phyloP scores from a whole-genome alignment of 768 basidiomycete genomes.

The Lentinula guzmanii region DNA sequence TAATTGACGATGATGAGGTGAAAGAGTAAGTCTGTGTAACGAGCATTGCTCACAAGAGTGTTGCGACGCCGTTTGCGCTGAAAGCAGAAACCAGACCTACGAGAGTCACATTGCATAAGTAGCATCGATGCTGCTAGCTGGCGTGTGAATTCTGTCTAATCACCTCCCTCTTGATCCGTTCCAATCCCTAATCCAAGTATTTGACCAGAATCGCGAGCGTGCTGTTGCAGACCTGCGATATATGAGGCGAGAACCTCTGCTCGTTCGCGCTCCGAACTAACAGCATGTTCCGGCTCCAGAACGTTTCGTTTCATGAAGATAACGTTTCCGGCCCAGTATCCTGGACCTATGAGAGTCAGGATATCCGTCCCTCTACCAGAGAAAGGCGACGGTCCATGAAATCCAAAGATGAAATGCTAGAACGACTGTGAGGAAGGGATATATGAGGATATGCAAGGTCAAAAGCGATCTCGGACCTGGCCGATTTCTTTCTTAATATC shows the following conservation, averaged over 20 bases:
- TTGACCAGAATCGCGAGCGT: constrained; percentile 56
- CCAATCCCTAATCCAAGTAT: constrained; percentile 54
- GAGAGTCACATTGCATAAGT: not conserved
- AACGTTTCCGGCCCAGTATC: constrained; percentile 62
- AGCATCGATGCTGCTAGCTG: not conserved
- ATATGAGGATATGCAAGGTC: not conserved
- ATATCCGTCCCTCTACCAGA: constrained; percentile 44
- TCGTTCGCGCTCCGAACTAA: not conserved
- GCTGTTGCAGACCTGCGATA: constrained; percentile 36
- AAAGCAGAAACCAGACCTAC: constrained; percentile 68
- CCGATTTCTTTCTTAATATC: constrained; percentile 38
- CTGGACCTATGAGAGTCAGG: constrained; percentile 42
- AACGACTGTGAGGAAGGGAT: not conserved
- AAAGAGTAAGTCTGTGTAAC: not conserved
- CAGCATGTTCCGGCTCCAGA: constrained; percentile 27
- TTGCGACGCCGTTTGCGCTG: constrained; percentile 48
- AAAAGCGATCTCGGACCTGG: constrained; percentile 24
- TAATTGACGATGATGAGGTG: constrained; percentile 16
- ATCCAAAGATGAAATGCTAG: constrained; percentile 70
- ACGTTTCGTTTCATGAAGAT: constrained; percentile 70
- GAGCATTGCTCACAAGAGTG: constrained; percentile 52
- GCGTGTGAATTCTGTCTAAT: not conserved
- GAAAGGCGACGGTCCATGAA: constrained; percentile 36
- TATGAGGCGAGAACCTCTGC: constrained; percentile 28
- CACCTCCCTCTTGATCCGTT: constrained; percentile 75